Conservation (phyloP, 371 early-diverging fungal genomes). For the Mortierella sp. region DNA sequence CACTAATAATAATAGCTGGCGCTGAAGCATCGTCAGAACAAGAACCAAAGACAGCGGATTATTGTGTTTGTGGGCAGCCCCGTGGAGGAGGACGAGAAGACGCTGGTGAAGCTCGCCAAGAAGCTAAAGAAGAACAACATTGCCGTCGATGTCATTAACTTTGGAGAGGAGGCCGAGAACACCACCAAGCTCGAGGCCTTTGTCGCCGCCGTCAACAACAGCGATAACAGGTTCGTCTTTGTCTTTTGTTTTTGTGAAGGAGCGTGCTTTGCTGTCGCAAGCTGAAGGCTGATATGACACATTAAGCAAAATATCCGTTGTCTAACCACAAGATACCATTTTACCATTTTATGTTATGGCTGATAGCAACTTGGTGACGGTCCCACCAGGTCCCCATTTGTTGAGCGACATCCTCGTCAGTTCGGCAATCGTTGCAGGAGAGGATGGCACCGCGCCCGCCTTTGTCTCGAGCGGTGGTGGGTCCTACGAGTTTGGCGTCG, state of each 20-base stretch:
- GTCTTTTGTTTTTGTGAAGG: background rate
- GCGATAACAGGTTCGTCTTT: constrained; percentile 82
- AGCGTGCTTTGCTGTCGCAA: background rate
- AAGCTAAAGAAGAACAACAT: constrained; percentile 98
- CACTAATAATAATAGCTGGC: constrained; percentile 80
- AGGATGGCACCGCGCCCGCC: constrained; percentile 80
- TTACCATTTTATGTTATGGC: background rate
- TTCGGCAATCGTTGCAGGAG: constrained; percentile 89
- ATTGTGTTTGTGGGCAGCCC: constrained; percentile 97
- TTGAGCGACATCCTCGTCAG: constrained; percentile 91
- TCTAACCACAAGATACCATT: background rate
- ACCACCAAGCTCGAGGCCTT: constrained; percentile 94
- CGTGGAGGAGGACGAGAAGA: constrained; percentile 84
- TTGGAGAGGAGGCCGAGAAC: constrained; percentile 96
- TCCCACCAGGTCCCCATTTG: constrained; percentile 96
- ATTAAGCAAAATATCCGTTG: too few species aligned
- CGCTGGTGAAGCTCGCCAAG: constrained; percentile 92
- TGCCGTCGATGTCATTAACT: constrained; percentile 95
- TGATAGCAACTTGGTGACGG: constrained; percentile 88
- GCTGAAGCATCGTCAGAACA: constrained; percentile 97
- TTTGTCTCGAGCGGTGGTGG: constrained; percentile 68
- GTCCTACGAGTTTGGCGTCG: constrained; percentile 96
- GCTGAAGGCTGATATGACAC: too few species aligned
- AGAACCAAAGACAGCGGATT: constrained; percentile 94
- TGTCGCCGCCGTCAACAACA: constrained; percentile 88